These are phyloP conservation scores for Xylaria sp. DNA, from an alignment of 2,329 filamentous ascomycete genomes.

Conservation along the genomic window DNA sequence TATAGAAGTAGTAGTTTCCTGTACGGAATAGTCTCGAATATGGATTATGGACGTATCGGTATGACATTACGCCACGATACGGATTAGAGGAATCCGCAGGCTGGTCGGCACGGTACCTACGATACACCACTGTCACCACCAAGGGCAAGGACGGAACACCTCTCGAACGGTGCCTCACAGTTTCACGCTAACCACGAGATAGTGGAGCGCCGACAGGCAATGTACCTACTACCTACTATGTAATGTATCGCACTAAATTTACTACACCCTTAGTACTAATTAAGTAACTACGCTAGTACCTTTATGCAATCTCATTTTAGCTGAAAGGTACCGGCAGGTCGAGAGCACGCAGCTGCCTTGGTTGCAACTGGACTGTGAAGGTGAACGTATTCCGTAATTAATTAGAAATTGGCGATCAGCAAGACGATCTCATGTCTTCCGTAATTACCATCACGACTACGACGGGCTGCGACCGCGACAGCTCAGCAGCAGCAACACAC, in stretches of 20 bases:
- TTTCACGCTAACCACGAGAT: not conserved
- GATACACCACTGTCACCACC: too few species aligned
- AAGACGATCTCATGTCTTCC: not conserved
- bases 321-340: not conserved
- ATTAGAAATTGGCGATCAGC: not conserved
- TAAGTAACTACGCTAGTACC: not conserved
- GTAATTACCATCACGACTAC: not conserved
- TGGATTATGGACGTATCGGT: too few species aligned
- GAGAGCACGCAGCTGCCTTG: not conserved
- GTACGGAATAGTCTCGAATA: too few species aligned
- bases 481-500: not conserved
- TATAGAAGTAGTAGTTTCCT: too few species aligned
- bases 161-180: not conserved
- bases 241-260: not conserved
- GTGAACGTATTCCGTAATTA: not conserved
- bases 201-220: not conserved
- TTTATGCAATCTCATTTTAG: not conserved
- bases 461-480: not conserved
- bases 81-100: too few species aligned
- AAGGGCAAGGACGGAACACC: not conserved
- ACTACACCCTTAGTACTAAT: not conserved
- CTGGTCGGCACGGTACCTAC: not conserved
- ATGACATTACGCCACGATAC: too few species aligned
- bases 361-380: not conserved
- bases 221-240: too few species aligned